Base-by-base conservation (phyloP, 140 eudicot species). In the Bidens hawaiensis region DNA sequence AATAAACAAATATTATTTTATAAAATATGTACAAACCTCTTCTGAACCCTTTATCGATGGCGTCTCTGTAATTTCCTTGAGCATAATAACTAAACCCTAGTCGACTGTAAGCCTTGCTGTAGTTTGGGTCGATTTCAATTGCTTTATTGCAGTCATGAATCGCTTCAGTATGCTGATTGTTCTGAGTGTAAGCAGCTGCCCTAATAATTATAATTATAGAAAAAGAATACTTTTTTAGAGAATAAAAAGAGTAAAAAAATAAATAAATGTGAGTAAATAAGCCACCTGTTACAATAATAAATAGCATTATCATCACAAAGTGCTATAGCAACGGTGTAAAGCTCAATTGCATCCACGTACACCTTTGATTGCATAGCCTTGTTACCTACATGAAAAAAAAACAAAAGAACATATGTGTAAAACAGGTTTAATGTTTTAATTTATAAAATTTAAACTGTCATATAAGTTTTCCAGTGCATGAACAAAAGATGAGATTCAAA, bases 51-150 rank as follows among this genome's bases (percentile, higher is more conserved):
- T 79, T 78, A 55, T 78, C 78, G 36, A 90, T 79, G 58, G 97
- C 94, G 50, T 90, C 97, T 62, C 78, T 54, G 72, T 90, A 90
- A 30, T 76, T 86, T 64, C 97, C 97, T 74, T 84, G 95, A 67
- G 94, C 90, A 74, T 81, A 86, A 61, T 86, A 90, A 57, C 86
- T 84, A 74, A 79, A 82, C 54, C 97, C 97, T 61, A 90, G 68
- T 28, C 97, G 95, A 80, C 97, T 90, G 73, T 90, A 90, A 22
- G 97, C 97, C 81, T 90, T 90, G 76, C 96, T 78, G 70, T 90
- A 90, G 69, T 70, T 79, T 51, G 97, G 97, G 68, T 90, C 88
- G 25, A 86, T 86, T 62, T 65, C 90, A 65, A 90, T 82, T 72
- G 97, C 75, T 73, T 74, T 82, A 26, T 69, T 48, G 50, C 94